Evolutionary conservation across 768 basidiomycete species (phyloP).

Genomic region (Russula olivacea): DNA sequence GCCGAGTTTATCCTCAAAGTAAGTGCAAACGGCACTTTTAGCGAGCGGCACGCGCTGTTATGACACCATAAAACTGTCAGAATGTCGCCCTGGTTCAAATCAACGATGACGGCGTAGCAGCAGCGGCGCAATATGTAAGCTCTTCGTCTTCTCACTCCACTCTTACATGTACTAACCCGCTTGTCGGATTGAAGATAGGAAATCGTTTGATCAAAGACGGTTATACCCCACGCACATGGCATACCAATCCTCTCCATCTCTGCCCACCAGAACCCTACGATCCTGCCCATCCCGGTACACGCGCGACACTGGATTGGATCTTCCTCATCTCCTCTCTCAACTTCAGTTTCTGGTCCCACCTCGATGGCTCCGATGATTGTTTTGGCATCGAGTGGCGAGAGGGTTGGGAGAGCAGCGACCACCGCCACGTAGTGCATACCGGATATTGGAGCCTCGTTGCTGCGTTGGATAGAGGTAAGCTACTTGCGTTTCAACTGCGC

Average conservation of each 20-base stretch:
- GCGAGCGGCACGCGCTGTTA: background rate
- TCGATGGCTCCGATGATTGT: slow-evolving; percentile 48
- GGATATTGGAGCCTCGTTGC: slow-evolving; percentile 89
- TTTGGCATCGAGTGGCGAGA: slow-evolving; percentile 77
- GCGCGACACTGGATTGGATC: slow-evolving; percentile 63
- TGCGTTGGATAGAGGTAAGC: slow-evolving; percentile 69
- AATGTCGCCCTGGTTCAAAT: slow-evolving; percentile 29
- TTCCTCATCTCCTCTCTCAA: slow-evolving; percentile 83
- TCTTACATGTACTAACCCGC: background rate
- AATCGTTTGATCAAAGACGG: slow-evolving; percentile 51
- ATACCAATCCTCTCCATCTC: slow-evolving; percentile 68
- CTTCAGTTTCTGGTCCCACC: slow-evolving; percentile 86
- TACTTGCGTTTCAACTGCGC: background rate
- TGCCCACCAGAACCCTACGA: slow-evolving; percentile 62
- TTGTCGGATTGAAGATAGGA: slow-evolving; percentile 47
- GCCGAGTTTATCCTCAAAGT: slow-evolving; percentile 25
- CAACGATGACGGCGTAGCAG: slow-evolving; percentile 27
- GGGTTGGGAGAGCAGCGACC: slow-evolving; percentile 47
- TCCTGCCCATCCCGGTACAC: slow-evolving; percentile 44
- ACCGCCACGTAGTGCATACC: slow-evolving; percentile 51
- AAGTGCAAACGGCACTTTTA: background rate
- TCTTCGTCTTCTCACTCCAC: background rate
- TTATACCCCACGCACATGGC: slow-evolving; percentile 79
- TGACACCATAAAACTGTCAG: background rate
- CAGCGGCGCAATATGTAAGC: slow-evolving; percentile 21